Percentiles rank a stretch among this genome's conserved stretches.
Conservation (phyloP, 106 monocot species). For the Chionographis japonica region DNA sequence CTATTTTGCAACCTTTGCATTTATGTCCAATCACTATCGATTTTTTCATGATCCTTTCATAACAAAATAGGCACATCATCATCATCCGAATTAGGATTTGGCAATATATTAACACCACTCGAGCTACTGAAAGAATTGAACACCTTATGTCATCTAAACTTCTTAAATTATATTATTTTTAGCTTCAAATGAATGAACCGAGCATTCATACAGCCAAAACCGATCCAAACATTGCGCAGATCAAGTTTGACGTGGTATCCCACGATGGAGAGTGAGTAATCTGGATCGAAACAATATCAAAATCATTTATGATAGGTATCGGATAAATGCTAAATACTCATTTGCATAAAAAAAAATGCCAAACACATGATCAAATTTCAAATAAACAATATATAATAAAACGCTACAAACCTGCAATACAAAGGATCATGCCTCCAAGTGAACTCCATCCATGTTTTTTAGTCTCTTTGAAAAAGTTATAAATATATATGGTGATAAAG, state of each 20-base stretch:
- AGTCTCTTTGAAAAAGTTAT: slow-evolving; percentile 51
- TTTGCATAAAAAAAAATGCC: no score
- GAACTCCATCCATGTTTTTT: slow-evolving; percentile 77
- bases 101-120: no score
- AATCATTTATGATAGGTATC: no score
- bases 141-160: background rate
- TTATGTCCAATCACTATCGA: no score
- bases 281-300: no score
- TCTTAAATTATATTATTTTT: slow-evolving; percentile 13
- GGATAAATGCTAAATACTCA: no score
- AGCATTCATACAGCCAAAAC: slow-evolving; percentile 18
- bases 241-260: slow-evolving; percentile 54
- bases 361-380: no score
- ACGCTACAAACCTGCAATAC: slow-evolving; percentile 58
- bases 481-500: slow-evolving; percentile 67
- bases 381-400: background rate
- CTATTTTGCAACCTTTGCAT: no score
- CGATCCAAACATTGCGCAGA: slow-evolving; percentile 23
- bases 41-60: no score
- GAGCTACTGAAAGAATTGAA: no score
- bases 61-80: no score
- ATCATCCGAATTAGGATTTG: no score
- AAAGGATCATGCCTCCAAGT: slow-evolving; percentile 73
- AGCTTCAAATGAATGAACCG: slow-evolving; percentile 63
- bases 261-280: slow-evolving; percentile 80